Base-by-base conservation (phyloP, 2,329 filamentous ascomycete genomes). In the Nemania bipapillata region DNA sequence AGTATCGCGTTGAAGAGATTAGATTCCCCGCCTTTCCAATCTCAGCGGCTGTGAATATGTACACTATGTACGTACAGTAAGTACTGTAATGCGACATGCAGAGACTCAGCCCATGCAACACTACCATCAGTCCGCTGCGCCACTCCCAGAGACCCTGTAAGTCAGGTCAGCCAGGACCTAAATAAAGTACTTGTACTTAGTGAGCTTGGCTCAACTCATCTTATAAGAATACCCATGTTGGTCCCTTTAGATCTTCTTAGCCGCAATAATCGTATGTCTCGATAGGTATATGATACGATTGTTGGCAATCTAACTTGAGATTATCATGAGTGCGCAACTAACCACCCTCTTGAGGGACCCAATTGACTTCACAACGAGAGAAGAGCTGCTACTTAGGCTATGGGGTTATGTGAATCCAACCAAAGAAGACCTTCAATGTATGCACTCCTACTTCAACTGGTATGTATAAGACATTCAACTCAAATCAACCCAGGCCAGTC, bases 401-500 rank as follows among this genome's bases (percentile, higher is more conserved):
- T 70, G 69, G 66, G 69, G 69, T 40, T 47, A 65, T 9, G 65
- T 40, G 22, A 69, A 40, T 32, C 62, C 42, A 47, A 52, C 50
- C 6, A 30, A 52, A 47, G 58, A 66, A 52, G 69, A 70, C 20
- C 9, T 59, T 47, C 37, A 28, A 20, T 66, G n/a, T n/a, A 70
- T 70, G 66, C 49, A 63, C 28, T 63, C 45, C 61, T 69, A 70
- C 47, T 70, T 70, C 9, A 52, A 68, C 22, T 70, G 67, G 67
- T 69, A 64, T n/a, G 66, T 66, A 26, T 11, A 37, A 60, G 5
- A 28, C 12, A 4, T 47, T 9, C 12, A 47, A 2, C 22, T 40
- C 12, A 60, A 30, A 3, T 9, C 12, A 47, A 2, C 22, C 32
- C 12, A 60, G 24, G 4, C 3, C 2, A 22, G 24, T 42, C 5